Conservation (phyloP, 2,329 filamentous ascomycete species). For the Teratosphaeria zuluensis region DNA sequence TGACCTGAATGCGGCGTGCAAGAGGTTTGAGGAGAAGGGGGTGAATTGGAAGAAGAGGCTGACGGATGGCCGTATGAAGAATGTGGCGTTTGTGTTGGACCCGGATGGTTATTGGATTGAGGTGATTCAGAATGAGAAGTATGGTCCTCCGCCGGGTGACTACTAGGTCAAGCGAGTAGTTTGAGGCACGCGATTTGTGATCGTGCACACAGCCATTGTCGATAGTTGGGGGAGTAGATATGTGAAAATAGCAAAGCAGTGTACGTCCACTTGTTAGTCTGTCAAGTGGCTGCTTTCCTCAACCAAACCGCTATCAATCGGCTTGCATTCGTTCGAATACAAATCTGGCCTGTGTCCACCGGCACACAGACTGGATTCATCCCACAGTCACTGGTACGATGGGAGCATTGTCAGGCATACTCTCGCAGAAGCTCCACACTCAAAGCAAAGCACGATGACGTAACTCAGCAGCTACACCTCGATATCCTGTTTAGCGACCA, state of each 20-base stretch:
- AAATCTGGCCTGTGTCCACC: too few species aligned
- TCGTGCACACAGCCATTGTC: not conserved
- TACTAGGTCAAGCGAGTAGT: conserved; percentile 2
- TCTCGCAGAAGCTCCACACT: too few species aligned
- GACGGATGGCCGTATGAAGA: conserved; percentile 96
- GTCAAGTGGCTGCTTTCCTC: too few species aligned
- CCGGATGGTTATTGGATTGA: conserved; percentile 80
- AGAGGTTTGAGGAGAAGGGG: conserved; percentile 67
- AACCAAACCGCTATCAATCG: too few species aligned
- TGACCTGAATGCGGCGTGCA: conserved; percentile 2
- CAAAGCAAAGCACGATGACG: not conserved
- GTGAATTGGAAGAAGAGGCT: conserved; percentile 93
- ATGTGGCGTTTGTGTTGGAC: conserved; percentile 75
- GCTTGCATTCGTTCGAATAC: too few species aligned
- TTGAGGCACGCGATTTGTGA: not conserved
- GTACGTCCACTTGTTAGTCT: too few species aligned
- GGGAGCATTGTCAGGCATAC: too few species aligned
- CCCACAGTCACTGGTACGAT: too few species aligned
- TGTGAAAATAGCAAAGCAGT: too few species aligned
- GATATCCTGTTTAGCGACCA: not conserved
- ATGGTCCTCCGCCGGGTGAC: conserved; percentile 30
- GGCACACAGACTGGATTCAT: too few species aligned
- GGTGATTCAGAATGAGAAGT: conserved; percentile 66
- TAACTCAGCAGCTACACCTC: not conserved
- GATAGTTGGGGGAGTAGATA: too few species aligned